Percentiles rank a stretch among this genome's conserved stretches.
Evolutionary conservation across 2,329 filamentous ascomycete species (phyloP).

Genomic region (Fusarium virguliforme): DNA sequence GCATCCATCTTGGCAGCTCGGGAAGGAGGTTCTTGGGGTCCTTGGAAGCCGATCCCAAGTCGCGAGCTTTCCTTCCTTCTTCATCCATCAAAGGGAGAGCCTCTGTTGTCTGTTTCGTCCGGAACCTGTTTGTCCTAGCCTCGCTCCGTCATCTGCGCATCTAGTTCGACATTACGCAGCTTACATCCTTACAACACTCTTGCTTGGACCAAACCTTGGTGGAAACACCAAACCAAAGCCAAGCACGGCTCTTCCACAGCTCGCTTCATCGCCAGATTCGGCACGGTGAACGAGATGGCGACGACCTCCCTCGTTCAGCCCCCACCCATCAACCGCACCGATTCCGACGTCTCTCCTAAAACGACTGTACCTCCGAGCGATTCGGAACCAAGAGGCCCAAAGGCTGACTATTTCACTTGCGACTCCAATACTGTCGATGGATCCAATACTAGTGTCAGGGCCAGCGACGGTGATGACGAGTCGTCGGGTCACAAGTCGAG

Average conservation of each 20-base stretch:
- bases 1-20: conserved; percentile 39
- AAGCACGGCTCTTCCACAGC: conserved; percentile 14
- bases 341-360: conserved; percentile 63
- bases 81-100: conserved; percentile 12
- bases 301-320: conserved; percentile 47
- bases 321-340: conserved; percentile 54
- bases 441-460: conserved; percentile 46
- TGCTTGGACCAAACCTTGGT: conserved; percentile 17
- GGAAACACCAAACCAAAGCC: conserved; percentile 15
- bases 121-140: conserved; percentile 9
- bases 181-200: conserved; percentile 25
- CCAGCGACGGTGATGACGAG: conserved; percentile 52
- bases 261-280: conserved; percentile 18
- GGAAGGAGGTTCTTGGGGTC: conserved; percentile 20
- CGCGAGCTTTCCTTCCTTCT: conserved; percentile 28
- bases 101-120: conserved; percentile 5
- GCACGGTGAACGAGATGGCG: conserved; percentile 37
- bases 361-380: conserved; percentile 49
- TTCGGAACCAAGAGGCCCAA: conserved; percentile 24
- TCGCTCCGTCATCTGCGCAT: not conserved
- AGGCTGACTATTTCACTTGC: conserved; percentile 50
- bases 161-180: conserved; percentile 6
- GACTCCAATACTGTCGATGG: conserved; percentile 47
- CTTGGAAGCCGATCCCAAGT: conserved; percentile 33
- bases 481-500: conserved; percentile 54